These are phyloP conservation scores for Lunasporangiospora selenospora DNA, from an alignment of 192 early-diverging fungal species.

Conservation along the genomic window DNA sequence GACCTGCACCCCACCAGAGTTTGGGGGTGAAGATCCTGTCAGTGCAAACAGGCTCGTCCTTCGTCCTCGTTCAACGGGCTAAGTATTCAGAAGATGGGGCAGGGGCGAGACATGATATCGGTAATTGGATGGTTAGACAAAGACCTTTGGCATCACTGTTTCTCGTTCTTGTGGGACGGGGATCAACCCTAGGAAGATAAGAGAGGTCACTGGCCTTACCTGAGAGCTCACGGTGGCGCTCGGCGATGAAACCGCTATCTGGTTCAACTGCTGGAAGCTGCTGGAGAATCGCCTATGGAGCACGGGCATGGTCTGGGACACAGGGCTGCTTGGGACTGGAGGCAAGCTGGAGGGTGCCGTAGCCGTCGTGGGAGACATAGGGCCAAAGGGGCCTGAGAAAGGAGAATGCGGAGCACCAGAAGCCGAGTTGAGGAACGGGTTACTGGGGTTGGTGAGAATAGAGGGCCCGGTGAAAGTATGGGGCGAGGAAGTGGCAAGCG, in stretches of 20 bases:
- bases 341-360: background rate
- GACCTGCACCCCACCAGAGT: background rate
- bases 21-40: background rate
- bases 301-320: conserved; percentile 21
- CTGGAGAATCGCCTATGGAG: conserved; percentile 39
- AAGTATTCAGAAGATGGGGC: background rate
- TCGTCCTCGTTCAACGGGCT: conserved; percentile 27
- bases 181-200: too few species aligned
- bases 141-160: background rate
- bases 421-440: conserved; percentile 6
- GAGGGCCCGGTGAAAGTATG: conserved; percentile 29
- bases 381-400: conserved; percentile 3
- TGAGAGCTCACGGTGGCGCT: background rate
- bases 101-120: background rate
- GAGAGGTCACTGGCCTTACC: too few species aligned
- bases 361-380: conserved; percentile 11
- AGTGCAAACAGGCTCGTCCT: conserved; percentile 35
- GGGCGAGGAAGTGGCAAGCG: conserved; percentile 18
- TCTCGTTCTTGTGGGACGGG: too few species aligned
- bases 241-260: conserved; percentile 19
- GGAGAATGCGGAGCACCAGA: background rate
- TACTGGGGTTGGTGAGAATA: conserved; percentile 36
- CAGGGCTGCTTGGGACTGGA: too few species aligned
- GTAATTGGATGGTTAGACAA: background rate
- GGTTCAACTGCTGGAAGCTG: conserved; percentile 42